Evolutionary conservation across 805 yeast genomes (phyloP).

Genomic region (Metschnikowia koreensis): DNA sequence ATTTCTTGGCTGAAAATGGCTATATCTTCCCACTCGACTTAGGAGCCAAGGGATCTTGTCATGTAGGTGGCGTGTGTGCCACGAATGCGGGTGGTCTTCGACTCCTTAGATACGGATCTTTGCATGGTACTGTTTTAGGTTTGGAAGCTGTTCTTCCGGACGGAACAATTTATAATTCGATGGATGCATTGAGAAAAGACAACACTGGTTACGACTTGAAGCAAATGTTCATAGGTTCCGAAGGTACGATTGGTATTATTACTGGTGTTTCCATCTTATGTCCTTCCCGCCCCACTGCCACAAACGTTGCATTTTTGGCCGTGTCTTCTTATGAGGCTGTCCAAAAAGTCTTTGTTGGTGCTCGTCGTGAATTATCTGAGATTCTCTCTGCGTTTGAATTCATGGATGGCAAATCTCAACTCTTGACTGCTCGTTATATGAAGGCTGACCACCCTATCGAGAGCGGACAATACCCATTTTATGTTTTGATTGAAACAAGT

Average conservation of each 20-base stretch:
- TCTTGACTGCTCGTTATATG: conserved; percentile 59
- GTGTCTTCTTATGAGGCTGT: conserved; percentile 80
- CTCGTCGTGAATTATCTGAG: conserved; percentile 77
- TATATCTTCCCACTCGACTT: conserved; percentile 89
- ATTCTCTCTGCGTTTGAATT: conserved; percentile 90
- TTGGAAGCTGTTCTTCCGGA: conserved; percentile 90
- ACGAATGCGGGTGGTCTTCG: conserved; percentile 96
- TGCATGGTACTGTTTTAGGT: conserved; percentile 90
- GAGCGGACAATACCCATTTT: conserved; percentile 75
- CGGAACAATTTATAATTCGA: conserved; percentile 76
- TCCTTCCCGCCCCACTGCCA: conserved; percentile 82
- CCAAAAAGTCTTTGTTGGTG: conserved; percentile 73
- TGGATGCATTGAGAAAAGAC: conserved; percentile 87
- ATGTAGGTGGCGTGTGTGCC: conserved; percentile 91
- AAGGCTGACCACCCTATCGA: conserved; percentile 74
- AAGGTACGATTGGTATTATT: conserved; percentile 87
- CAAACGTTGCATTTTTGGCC: conserved; percentile 86
- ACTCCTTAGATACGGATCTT: conserved; percentile 81
- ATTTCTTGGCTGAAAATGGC: conserved; percentile 72
- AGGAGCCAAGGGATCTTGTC: conserved; percentile 97
- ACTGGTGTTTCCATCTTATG: conserved; percentile 89
- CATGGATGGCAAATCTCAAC: conserved; percentile 76
- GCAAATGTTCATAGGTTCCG: conserved; percentile 90
- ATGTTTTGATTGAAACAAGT: conserved; percentile 90
- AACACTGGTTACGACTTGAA: conserved; percentile 94